Evolutionary conservation across 2,329 filamentous ascomycete species (phyloP).

Genomic region (Cladosporium sp.): DNA sequence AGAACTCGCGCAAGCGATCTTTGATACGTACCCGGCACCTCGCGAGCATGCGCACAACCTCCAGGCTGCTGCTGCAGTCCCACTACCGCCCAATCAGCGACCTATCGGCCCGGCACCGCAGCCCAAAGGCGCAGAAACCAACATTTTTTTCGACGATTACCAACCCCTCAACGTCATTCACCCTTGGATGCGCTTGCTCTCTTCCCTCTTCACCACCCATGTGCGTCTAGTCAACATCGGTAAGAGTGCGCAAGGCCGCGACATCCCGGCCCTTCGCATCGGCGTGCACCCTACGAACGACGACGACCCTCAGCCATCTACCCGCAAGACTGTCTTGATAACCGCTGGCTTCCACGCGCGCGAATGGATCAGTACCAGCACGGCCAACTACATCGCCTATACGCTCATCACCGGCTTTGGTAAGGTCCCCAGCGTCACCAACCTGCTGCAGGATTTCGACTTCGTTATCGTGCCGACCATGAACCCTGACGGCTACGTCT

Average conservation of each 20-base stretch:
- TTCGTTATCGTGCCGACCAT: constrained; percentile 80
- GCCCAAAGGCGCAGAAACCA: constrained; percentile 40
- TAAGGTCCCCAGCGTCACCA: constrained; percentile 63
- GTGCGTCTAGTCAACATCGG: constrained; percentile 70
- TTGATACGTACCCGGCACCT: constrained; percentile 62
- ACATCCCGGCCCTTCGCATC: constrained; percentile 75
- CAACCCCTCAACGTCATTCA: constrained; percentile 77
- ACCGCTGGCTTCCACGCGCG: constrained; percentile 85
- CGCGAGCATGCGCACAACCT: constrained; percentile 12
- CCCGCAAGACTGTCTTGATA: constrained; percentile 71
- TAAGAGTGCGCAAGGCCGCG: constrained; percentile 78
- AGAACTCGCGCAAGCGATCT: constrained; percentile 64
- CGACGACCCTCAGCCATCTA: constrained; percentile 38
- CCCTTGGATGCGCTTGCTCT: constrained; percentile 87
- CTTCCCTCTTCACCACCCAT: constrained; percentile 82
- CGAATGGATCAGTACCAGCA: constrained; percentile 93
- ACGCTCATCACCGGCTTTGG: constrained; percentile 76
- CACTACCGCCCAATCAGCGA: constrained; percentile 21
- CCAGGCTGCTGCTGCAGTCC: constrained; percentile 5
- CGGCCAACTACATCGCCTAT: constrained; percentile 86
- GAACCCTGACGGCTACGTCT: constrained; percentile 92
- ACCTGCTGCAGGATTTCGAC: constrained; percentile 76
- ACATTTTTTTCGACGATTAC: constrained; percentile 88
- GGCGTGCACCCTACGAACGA: constrained; percentile 53
- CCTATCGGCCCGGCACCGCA: constrained; percentile 25